Percentiles rank a stretch among this genome's conserved stretches.
Evolutionary conservation across 1,139 yeast genomes (phyloP).

Genomic region (Candida tunisiensis): DNA sequence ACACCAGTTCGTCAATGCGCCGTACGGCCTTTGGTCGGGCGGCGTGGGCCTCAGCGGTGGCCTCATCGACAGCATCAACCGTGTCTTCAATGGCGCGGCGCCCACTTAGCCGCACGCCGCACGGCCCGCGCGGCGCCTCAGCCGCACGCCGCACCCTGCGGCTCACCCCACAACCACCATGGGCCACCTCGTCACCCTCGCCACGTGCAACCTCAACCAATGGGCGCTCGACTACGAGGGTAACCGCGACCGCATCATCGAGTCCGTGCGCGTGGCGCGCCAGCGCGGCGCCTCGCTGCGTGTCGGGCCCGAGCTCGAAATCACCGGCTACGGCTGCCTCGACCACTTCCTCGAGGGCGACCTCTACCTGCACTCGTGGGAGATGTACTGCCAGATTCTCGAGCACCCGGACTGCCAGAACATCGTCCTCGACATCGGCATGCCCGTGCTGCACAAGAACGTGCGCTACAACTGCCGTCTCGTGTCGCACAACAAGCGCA

Average conservation of each 20-base stretch:
- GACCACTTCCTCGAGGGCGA: slow-evolving; percentile 93
- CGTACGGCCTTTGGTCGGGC: no score
- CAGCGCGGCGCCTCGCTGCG: slow-evolving; percentile 59
- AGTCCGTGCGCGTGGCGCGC: slow-evolving; percentile 67
- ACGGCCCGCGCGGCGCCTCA: no score
- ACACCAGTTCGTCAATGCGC: no score
- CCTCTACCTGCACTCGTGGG: slow-evolving; percentile 84
- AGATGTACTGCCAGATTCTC: slow-evolving; percentile 68
- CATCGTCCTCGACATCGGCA: slow-evolving; percentile 77
- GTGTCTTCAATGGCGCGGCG: no score
- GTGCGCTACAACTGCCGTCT: slow-evolving; percentile 86
- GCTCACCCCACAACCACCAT: slow-evolving; percentile 12
- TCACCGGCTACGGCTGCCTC: slow-evolving; percentile 82
- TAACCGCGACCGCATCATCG: slow-evolving; percentile 75
- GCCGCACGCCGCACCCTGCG: no score
- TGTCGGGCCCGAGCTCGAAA: slow-evolving; percentile 93
- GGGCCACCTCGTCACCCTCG: slow-evolving; percentile 39
- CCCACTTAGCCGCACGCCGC: not conserved
- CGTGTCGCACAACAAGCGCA: slow-evolving; percentile 60
- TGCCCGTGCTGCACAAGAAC: slow-evolving; percentile 80
- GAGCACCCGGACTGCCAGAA: slow-evolving; percentile 49
- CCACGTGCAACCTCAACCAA: slow-evolving; percentile 67
- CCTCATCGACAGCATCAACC: no score
- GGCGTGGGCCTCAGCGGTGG: no score
- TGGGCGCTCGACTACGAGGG: slow-evolving; percentile 99